Evolutionary conservation across 805 yeast genomes (phyloP).

Genomic region (Myxozyma kluyveri): DNA sequence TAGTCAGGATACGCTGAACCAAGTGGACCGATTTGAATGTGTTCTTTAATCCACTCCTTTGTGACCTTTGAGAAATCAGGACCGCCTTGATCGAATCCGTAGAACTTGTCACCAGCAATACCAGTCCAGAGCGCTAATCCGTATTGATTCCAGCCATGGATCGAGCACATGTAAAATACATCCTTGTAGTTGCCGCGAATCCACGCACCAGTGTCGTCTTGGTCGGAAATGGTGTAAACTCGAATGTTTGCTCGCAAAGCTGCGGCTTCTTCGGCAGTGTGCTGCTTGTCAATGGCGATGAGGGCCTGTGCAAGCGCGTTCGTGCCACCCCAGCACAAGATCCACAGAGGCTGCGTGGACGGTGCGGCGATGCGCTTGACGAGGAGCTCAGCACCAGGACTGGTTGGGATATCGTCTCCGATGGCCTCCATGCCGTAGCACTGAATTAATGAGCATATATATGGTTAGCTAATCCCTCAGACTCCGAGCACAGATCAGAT

Average conservation of each 20-base stretch:
- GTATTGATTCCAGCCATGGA: conserved; percentile 12
- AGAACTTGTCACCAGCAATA: conserved; percentile 6
- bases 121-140: conserved; percentile 10
- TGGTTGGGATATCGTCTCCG: background rate
- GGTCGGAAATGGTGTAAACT: conserved; percentile 13
- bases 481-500: background rate
- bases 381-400: conserved; percentile 3
- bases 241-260: conserved; percentile 4
- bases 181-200: conserved; percentile 3
- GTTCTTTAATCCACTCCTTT: conserved; percentile 6
- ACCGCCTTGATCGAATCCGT: conserved; percentile 6
- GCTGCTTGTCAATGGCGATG: background rate
- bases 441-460: background rate
- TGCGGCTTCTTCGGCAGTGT: background rate
- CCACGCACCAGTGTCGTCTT: conserved; percentile 9
- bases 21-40: conserved; percentile 11
- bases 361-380: background rate
- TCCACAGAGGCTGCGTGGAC: conserved; percentile 5
- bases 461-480: background rate
- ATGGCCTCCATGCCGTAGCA: conserved; percentile 1
- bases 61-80: conserved; percentile 2
- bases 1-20: conserved; percentile 4
- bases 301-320: conserved; percentile 8
- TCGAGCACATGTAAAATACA: conserved; percentile 4
- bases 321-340: conserved; percentile 11